Evolutionary conservation across 805 yeast species (phyloP).

Genomic region (Myxozyma monticola): DNA sequence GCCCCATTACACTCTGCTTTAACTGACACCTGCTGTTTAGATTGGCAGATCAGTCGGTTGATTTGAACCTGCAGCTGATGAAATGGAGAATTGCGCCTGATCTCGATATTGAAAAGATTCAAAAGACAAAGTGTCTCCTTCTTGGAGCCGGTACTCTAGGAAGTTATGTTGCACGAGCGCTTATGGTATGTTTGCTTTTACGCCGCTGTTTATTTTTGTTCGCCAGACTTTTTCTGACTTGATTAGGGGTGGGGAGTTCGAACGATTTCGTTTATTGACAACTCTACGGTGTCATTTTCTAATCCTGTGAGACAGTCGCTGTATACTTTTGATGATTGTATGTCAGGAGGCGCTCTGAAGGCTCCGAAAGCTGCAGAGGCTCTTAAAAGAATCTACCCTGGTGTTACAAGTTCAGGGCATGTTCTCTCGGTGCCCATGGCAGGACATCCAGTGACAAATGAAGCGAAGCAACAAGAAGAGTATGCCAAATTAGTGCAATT

Average conservation of each 20-base stretch:
- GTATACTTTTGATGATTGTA: slow-evolving; percentile 77
- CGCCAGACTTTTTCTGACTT: background rate
- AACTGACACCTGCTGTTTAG: slow-evolving; percentile 31
- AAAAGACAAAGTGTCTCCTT: slow-evolving; percentile 62
- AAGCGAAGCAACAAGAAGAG: slow-evolving; percentile 49
- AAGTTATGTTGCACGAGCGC: slow-evolving; percentile 79
- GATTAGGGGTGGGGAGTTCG: slow-evolving; percentile 85
- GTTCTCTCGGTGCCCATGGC: slow-evolving; percentile 88
- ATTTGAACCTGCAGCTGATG: slow-evolving; percentile 87
- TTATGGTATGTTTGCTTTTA: slow-evolving; percentile 49
- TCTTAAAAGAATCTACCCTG: slow-evolving; percentile 73
- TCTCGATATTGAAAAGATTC: slow-evolving; percentile 65
- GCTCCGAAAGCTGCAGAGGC: slow-evolving; percentile 77
- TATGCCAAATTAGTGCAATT: slow-evolving; percentile 55
- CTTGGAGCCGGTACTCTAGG: slow-evolving; percentile 98
- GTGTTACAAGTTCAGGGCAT: slow-evolving; percentile 56
- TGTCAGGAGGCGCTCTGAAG: slow-evolving; percentile 71
- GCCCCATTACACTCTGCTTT: background rate
- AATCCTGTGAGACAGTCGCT: slow-evolving; percentile 96
- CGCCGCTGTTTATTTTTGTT: background rate
- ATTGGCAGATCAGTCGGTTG: slow-evolving; percentile 88
- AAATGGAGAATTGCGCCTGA: slow-evolving; percentile 94
- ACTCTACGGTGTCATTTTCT: slow-evolving; percentile 82
- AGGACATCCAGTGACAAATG: slow-evolving; percentile 78
- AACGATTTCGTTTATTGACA: slow-evolving; percentile 83